Percentiles rank a stretch among this genome's conserved stretches.
Conservation (phyloP, 257 asterid genomes). For the Galeopsis tetrahit region DNA sequence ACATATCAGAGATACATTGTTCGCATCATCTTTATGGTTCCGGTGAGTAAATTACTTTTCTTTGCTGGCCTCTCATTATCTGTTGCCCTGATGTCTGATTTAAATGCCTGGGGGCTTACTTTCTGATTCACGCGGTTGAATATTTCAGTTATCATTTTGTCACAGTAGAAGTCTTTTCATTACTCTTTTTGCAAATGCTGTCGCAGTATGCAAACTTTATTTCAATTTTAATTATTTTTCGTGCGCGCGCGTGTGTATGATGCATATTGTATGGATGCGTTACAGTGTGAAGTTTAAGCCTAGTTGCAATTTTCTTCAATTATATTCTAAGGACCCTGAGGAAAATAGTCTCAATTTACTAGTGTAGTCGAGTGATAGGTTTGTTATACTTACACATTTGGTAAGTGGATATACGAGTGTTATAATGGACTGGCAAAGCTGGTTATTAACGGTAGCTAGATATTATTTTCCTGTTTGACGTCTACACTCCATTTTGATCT, state of each 20-base stretch:
- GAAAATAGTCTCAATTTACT: background rate
- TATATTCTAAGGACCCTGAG: slow-evolving; percentile 1
- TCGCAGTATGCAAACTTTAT: background rate
- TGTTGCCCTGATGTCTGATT: background rate
- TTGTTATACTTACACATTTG: background rate
- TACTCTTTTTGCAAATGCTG: background rate
- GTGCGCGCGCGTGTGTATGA: background rate
- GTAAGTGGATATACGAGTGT: background rate
- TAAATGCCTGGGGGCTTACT: slow-evolving; percentile 13
- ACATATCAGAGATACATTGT: slow-evolving; percentile 92
- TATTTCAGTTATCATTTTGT: background rate
- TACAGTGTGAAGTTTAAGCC: background rate
- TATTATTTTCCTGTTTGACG: background rate
- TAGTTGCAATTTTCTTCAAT: background rate
- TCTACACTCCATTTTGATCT: slow-evolving; percentile 7
- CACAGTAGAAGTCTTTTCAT: background rate
- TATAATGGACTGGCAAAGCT: background rate
- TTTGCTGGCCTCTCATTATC: slow-evolving; percentile 26
- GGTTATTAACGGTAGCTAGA: slow-evolving; percentile 6
- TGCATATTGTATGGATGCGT: background rate
- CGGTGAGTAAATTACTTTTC: slow-evolving; percentile 61
- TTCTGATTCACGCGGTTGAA: background rate
- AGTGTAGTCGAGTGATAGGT: background rate
- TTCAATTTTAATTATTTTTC: too few species aligned
- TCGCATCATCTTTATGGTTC: slow-evolving; percentile 99